Base-by-base conservation (phyloP, 495 filamentous ascomycete genomes). In the Neurospora sp. region DNA sequence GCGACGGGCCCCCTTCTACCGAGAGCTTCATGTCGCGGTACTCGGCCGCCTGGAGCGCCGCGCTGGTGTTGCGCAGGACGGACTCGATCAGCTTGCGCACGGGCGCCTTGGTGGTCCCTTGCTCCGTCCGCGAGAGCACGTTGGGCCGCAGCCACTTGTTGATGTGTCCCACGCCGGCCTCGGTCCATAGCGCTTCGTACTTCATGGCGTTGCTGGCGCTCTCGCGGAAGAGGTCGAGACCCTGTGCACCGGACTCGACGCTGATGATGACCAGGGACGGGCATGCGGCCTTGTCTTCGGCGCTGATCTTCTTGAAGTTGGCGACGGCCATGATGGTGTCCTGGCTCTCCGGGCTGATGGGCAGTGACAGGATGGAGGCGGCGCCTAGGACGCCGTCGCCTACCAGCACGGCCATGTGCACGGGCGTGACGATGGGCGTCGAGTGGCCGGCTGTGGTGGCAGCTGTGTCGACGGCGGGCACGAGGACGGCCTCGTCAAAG, bases 401-500 rank as follows among this genome's bases (percentile, higher is more conserved):
- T 39, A 96, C 89, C 17, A 98, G 74, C 34, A 98, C 80, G 11
- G 91, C 88, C 79, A 91, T 92, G 76, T 99, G 96, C 19, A 97
- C 93, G 0, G 96, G 94, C 71, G 94, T 93, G 11, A 89, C 89
- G 13, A 97, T 84, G 43, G 90, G 81, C 31, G 88, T 88, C 69
- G 88, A 84, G 72, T 87, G 86, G 19, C 89, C 90, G 13, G 85
- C 86, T 69, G 83, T 82, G 59, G 90, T 90, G 15, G 84, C 88
- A 13, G 87, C 87, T 34, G 92, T 90, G 17, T 91, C 89, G 42
- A 96, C 86, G 4, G 87, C 88, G 4, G 94, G 94, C 43, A 92
- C 90, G 11, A 97, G 87, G 43, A 93, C 81, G 11, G 89, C 83
- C 34, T 92, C 89, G 31, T 87, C 84, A 37, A 84, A 82, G 6